Evolutionary conservation across 1,284 basidiomycete species (phyloP).

Genomic region (Microbotryum saponariae): DNA sequence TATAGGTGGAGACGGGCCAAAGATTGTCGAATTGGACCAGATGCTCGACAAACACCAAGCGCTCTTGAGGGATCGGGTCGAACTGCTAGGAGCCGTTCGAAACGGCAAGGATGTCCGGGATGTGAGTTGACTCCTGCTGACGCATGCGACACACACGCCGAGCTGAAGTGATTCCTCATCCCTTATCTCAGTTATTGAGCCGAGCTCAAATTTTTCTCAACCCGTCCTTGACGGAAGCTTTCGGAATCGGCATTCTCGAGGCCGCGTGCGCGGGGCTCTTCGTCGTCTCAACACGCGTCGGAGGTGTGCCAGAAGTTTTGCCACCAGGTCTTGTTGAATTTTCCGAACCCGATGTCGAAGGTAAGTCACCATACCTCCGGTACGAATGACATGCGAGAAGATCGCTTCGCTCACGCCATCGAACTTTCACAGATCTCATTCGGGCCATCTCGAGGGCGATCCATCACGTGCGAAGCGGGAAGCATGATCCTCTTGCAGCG

Average conservation of each 20-base stretch:
- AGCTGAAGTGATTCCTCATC: neutral
- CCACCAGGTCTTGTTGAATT: slow-evolving; percentile 92
- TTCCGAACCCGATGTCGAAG: slow-evolving; percentile 76
- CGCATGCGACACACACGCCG: neutral
- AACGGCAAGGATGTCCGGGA: slow-evolving; percentile 67
- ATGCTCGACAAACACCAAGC: slow-evolving; percentile 75
- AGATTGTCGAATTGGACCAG: slow-evolving; percentile 88
- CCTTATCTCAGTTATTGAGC: slow-evolving; percentile 57
- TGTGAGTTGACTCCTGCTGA: slow-evolving; percentile 46
- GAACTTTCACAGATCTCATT: slow-evolving; percentile 75
- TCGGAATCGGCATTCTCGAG: slow-evolving; percentile 93
- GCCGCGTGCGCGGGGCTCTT: slow-evolving; percentile 91
- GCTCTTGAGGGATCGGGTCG: slow-evolving; percentile 79
- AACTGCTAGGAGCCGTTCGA: slow-evolving; percentile 71
- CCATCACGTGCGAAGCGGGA: slow-evolving; percentile 55
- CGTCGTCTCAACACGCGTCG: slow-evolving; percentile 87
- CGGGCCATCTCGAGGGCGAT: slow-evolving; percentile 76
- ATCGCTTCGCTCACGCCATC: slow-evolving; percentile 37
- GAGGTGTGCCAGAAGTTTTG: slow-evolving; percentile 90
- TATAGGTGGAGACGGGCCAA: slow-evolving; percentile 74
- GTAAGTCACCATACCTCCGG: slow-evolving; percentile 41
- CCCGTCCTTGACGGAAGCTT: slow-evolving; percentile 91
- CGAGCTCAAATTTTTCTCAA: slow-evolving; percentile 88
- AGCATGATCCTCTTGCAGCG: slow-evolving; percentile 68
- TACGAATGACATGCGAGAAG: neutral